Evolutionary conservation across 371 early-diverging fungal genomes (phyloP), one percentile per base, ranked within the genome.

Genomic region (Rhizopus delemar): DNA sequence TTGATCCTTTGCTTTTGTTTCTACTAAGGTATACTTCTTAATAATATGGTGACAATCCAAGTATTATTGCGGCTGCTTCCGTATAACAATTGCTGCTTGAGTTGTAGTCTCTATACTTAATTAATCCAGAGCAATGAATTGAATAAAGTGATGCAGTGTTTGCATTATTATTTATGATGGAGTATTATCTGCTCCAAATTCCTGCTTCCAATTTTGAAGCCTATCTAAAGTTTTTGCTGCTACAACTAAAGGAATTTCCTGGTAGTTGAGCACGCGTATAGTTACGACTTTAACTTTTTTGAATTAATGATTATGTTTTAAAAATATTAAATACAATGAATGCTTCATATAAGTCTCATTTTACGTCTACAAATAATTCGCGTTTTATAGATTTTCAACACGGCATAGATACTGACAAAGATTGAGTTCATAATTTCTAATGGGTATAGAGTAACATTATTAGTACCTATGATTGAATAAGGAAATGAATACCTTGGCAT

Each of bases 241-340:
- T 71, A 65, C 9, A 80, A 65, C 50, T 82, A 80, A n/a, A 85
- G 33, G 4, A 84, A 85, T 43, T 81, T 82, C 51, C 71, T 7
- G 85, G 70, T 49, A 85, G 86, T 43, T 86, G 86, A 41, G 86
- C 85, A 51, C 86, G 81, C 9, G 84, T 83, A 0, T 85, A 85
- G 33, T 85, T 72, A 12, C 78, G 49, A 57, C 70, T 81, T 51
- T 85, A 86, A 5, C 69, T 72, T 48, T 78, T 81, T 56, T 85
- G 85, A 56, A 82, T 82, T 53, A 74, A 84, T 0, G 85, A 85
- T 78, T 84, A 68, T 41, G 2, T 58, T 12, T 38, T 38, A 38
- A 38, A 48, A 38, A 39, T 6, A 57, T 6, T 8, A 28, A 13
- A 13, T 39, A 35, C 22, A 22, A 2, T 22, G 22, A 38, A 28